These are phyloP conservation scores for Fusarium mundagurra DNA, from an alignment of 2,329 filamentous ascomycete species.

Conservation along the genomic window DNA sequence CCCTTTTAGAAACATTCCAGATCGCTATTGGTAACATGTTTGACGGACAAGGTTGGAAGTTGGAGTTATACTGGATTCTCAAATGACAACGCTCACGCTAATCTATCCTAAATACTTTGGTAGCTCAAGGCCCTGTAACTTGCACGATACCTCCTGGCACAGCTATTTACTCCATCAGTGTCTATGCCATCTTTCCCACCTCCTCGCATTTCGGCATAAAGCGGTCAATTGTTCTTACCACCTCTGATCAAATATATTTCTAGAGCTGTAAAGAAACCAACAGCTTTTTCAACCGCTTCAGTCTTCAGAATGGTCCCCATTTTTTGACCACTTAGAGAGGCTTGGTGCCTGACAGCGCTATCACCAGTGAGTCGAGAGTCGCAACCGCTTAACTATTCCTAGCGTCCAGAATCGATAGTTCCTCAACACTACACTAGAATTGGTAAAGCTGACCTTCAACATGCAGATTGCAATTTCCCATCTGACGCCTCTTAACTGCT, in stretches of 20 bases:
- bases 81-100: not conserved
- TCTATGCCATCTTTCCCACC: not conserved
- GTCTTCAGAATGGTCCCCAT: not conserved
- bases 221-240: no score
- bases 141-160: fast-evolving
- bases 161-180: fast-evolving
- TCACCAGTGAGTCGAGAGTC: not conserved
- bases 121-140: not conserved
- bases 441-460: fast-evolving
- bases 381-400: not conserved
- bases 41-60: not conserved
- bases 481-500: not conserved
- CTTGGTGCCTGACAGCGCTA: not conserved
- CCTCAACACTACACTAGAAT: not conserved
- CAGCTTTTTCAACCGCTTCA: not conserved
- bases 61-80: not conserved
- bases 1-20: not conserved
- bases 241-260: not conserved
- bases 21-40: no score
- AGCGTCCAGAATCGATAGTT: not conserved
- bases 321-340: not conserved
- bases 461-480: not conserved
- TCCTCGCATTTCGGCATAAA: fast-evolving
- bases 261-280: not conserved
- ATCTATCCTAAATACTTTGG: not conserved